phyloP scores from a whole-genome alignment of 108 stramenopile species.

The Bacterosira constricta region DNA sequence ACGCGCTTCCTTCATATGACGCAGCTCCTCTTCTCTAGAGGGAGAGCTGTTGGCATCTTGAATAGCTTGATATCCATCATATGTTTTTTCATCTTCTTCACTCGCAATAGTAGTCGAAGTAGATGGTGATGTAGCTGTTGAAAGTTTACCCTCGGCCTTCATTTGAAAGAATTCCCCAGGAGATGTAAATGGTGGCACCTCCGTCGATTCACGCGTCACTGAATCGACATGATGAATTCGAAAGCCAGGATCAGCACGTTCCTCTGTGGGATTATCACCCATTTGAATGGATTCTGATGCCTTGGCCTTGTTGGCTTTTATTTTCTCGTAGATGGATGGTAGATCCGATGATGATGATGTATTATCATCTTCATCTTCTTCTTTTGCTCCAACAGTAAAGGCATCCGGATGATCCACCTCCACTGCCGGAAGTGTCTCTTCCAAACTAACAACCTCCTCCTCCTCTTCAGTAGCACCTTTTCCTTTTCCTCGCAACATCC shows the following conservation, averaged over 20 bases:
- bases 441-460: conserved; percentile 16
- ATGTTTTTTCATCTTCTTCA: conserved; percentile 56
- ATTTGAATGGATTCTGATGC: conserved; percentile 30
- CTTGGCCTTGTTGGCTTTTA: conserved; percentile 66
- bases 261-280: conserved; percentile 20
- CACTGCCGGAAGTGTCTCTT: conserved; percentile 5
- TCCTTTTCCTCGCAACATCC: conserved; percentile 8
- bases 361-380: conserved; percentile 4
- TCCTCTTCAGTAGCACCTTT: neutral
- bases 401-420: conserved; percentile 42
- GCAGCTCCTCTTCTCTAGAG: conserved; percentile 61
- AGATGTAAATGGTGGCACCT: conserved; percentile 79
- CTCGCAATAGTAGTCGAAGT: neutral
- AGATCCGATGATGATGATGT: conserved; percentile 30
- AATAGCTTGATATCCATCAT: conserved; percentile 77
- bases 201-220: conserved; percentile 58
- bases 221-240: conserved; percentile 69
- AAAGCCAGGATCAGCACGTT: conserved; percentile 73
- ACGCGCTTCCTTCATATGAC: conserved; percentile 69
- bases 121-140: neutral
- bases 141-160: conserved; percentile 19
- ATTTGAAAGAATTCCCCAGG: conserved; percentile 65
- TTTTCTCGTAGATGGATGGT: conserved; percentile 55
- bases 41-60: conserved; percentile 56
- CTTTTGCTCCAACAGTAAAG: conserved; percentile 36